phyloP scores from a whole-genome alignment of 73 alveolate genomes.

The Paramecium sonneborni region DNA sequence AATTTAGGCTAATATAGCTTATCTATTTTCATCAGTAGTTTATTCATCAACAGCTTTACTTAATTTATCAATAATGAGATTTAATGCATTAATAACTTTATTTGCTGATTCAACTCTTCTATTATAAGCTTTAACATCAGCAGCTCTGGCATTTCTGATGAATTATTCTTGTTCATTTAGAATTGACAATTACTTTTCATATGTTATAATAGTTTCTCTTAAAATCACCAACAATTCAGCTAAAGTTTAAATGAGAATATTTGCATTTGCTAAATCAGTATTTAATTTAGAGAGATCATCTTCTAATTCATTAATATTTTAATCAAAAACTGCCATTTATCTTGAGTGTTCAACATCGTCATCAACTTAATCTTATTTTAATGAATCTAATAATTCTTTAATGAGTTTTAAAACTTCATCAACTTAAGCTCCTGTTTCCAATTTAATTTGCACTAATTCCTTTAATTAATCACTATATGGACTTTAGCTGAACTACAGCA shows the following conservation, averaged over 20 bases:
- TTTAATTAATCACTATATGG: slow-evolving; percentile 18
- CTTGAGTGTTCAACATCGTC: slow-evolving; percentile 36
- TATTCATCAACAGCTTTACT: slow-evolving; percentile 47
- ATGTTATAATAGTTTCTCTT: slow-evolving; percentile 16
- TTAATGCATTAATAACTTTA: slow-evolving; percentile 51
- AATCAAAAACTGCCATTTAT: slow-evolving; percentile 7
- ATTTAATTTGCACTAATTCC: slow-evolving; percentile 13
- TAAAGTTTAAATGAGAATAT: not conserved
- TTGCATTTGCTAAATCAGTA: not conserved
- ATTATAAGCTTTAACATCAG: slow-evolving; percentile 21
- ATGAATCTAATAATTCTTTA: slow-evolving; percentile 34
- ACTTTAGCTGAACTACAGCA: not conserved
- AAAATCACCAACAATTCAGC: not conserved
- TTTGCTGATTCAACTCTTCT: slow-evolving; percentile 42
- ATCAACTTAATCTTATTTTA: slow-evolving; percentile 13
- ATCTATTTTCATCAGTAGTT: not conserved
- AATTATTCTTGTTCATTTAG: slow-evolving; percentile 18
- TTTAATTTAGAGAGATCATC: not conserved
- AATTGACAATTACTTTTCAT: slow-evolving; percentile 15
- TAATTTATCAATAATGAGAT: slow-evolving; percentile 17
- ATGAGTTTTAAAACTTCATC: slow-evolving; percentile 28
- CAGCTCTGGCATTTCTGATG: slow-evolving; percentile 48
- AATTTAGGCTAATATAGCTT: slow-evolving; percentile 7
- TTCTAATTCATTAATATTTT: not conserved
- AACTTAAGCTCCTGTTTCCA: slow-evolving; percentile 4